Evolutionary conservation across 2,329 filamentous ascomycete species (phyloP).

Genomic region (Remersonia thermophila): DNA sequence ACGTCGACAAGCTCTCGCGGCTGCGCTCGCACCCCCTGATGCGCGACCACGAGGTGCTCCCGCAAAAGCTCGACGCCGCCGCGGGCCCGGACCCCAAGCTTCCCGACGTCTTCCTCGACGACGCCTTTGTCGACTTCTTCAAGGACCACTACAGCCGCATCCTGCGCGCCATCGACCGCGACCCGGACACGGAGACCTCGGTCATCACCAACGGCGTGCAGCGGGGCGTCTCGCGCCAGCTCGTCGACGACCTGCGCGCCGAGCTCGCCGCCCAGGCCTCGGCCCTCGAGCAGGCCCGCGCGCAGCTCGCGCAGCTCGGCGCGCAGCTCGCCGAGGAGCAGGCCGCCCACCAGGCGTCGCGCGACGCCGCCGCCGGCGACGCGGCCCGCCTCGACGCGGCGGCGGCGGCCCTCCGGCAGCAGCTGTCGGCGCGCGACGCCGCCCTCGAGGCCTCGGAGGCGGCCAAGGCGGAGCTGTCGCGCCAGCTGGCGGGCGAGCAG

Average conservation of each 20-base stretch:
- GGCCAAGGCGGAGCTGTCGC: conserved; percentile 7
- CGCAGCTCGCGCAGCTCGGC: conserved; percentile 34
- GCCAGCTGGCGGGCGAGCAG: conserved; percentile 21
- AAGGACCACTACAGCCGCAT: conserved; percentile 92
- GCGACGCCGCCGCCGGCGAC: conserved; percentile 44
- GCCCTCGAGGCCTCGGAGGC: conserved; percentile 18
- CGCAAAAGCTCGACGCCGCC: conserved; percentile 47
- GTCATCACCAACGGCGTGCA: conserved; percentile 67
- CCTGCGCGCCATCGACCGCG: conserved; percentile 73
- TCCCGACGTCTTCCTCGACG: conserved; percentile 76
- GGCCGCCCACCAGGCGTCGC: conserved; percentile 55
- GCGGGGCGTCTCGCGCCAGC: conserved; percentile 83
- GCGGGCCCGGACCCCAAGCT: conserved; percentile 38
- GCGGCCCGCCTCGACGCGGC: conserved; percentile 28
- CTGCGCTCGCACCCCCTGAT: conserved; percentile 67
- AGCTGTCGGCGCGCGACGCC: conserved; percentile 18
- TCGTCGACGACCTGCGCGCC: conserved; percentile 72
- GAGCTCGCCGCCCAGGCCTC: conserved; percentile 63
- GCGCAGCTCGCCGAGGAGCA: conserved; percentile 58
- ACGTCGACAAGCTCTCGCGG: conserved; percentile 67
- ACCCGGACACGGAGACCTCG: conserved; percentile 77
- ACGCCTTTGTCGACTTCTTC: conserved; percentile 80
- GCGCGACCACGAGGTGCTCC: conserved; percentile 79
- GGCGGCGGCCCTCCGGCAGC: conserved; percentile 17
- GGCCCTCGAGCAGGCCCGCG: conserved; percentile 34